Conservation (phyloP, 2,329 filamentous ascomycete genomes). For the Fusarium vanettenii region DNA sequence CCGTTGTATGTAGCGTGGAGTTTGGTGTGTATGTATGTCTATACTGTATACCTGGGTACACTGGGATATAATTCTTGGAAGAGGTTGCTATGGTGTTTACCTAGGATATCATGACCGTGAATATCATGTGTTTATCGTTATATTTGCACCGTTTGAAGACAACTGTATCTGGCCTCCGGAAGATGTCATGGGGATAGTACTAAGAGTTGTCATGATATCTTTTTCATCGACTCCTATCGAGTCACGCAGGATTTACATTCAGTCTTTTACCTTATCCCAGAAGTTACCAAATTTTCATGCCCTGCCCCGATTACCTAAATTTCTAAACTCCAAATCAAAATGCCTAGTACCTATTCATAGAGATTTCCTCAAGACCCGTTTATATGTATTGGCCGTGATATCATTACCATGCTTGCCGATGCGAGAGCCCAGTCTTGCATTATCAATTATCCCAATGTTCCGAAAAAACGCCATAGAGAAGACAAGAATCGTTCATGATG, state of each 20-base stretch:
- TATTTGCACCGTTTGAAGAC: neutral
- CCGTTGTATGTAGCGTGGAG: neutral
- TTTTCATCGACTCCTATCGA: neutral
- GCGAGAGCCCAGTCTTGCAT: neutral
- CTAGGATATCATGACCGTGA: no score
- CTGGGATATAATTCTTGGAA: neutral
- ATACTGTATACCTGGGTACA: neutral
- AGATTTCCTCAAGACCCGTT: neutral
- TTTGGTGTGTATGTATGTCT: neutral
- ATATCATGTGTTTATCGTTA: no score
- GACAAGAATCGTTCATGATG: neutral
- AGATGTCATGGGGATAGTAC: neutral
- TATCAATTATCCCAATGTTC: neutral
- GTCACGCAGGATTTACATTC: neutral
- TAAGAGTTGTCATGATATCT: neutral
- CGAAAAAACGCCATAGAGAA: neutral
- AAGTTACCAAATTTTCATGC: neutral
- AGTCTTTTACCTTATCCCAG: slow-evolving; percentile 7
- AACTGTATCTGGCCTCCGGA: neutral
- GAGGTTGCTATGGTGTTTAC: neutral
- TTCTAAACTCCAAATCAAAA: slow-evolving; percentile 16
- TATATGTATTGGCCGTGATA: slow-evolving; percentile 25
- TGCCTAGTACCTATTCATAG: neutral
- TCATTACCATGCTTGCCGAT: slow-evolving; percentile 18
- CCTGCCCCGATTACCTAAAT: neutral